Conservation (phyloP, 2,329 filamentous ascomycete species). For the Sporothrix brunneoviolacea region DNA sequence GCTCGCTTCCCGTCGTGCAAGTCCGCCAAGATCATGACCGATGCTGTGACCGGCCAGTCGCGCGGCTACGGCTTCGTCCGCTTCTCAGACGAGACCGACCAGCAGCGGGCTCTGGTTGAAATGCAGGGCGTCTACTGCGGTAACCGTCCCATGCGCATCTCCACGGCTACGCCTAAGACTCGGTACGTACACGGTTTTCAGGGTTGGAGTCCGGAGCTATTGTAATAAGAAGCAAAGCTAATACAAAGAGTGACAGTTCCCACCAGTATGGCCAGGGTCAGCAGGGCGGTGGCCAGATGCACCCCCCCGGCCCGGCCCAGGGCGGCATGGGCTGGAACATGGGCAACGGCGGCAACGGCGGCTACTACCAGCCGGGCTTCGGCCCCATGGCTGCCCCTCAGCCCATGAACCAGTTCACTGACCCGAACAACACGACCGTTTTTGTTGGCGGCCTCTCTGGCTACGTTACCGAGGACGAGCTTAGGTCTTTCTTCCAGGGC, state of each 20-base stretch:
- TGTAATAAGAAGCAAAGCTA: too few species aligned
- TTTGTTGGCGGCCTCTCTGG: slow-evolving; percentile 96
- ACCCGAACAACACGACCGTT: slow-evolving; percentile 98
- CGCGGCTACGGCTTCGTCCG: slow-evolving; percentile 97
- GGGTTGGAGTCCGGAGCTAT: too few species aligned
- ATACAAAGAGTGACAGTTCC: slow-evolving; percentile 25
- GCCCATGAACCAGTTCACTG: slow-evolving; percentile 97
- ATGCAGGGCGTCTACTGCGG: slow-evolving; percentile 99
- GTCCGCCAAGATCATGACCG: slow-evolving; percentile 99
- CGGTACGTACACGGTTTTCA: slow-evolving; percentile 43
- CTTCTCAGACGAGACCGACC: slow-evolving; percentile 90
- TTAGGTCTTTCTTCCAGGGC: slow-evolving; percentile 99
- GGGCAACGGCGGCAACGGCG: slow-evolving; percentile 22
- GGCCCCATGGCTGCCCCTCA: slow-evolving; percentile 27
- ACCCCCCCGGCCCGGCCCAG: slow-evolving; percentile 34
- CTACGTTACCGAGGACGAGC: slow-evolving; percentile 97
- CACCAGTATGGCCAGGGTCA: slow-evolving; percentile 35
- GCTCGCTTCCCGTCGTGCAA: slow-evolving; percentile 95
- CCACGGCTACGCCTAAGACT: slow-evolving; percentile 96
- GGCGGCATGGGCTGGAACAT: slow-evolving; percentile 36
- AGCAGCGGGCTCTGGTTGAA: slow-evolving; percentile 90
- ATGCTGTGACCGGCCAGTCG: slow-evolving; percentile 94
- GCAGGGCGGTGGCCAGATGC: slow-evolving; percentile 32
- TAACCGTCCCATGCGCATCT: slow-evolving; percentile 97
- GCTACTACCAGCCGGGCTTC: slow-evolving; percentile 31